Evolutionary conservation across 371 early-diverging fungal species (phyloP).

Genomic region (Fennellomyces sp.): DNA sequence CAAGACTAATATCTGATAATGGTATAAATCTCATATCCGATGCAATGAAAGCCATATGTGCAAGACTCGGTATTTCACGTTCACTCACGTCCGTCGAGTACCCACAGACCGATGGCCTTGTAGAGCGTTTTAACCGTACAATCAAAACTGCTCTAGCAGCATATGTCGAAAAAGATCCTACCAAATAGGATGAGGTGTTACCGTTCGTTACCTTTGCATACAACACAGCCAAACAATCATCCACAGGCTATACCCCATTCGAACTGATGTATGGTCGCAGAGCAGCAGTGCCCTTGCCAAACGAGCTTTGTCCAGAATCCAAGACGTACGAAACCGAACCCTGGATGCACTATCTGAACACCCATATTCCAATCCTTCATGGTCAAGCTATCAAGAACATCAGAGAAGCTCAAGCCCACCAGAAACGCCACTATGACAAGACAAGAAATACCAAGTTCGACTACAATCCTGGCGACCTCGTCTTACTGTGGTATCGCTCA

Average conservation of each 20-base stretch:
- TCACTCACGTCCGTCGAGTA: conserved; percentile 16
- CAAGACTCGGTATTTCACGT: conserved; percentile 5
- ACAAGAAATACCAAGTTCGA: neutral
- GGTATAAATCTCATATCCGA: conserved; percentile 10
- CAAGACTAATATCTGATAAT: conserved; percentile 15
- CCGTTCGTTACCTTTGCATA: conserved; percentile 16
- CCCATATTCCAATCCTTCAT: conserved; percentile 13
- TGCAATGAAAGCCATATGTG: conserved; percentile 11
- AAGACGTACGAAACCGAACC: neutral
- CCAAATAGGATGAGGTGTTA: conserved; percentile 13
- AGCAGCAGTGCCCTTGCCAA: neutral
- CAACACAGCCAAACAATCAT: conserved; percentile 21
- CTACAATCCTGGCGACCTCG: neutral
- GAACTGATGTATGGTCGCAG: conserved; percentile 17
- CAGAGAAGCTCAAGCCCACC: conserved; percentile 17
- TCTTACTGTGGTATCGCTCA: too few species aligned
- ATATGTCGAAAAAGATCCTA: conserved; percentile 1
- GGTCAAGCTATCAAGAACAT: conserved; percentile 1
- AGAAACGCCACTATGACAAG: conserved; percentile 9
- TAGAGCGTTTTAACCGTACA: conserved; percentile 20
- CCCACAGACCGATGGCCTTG: conserved; percentile 20
- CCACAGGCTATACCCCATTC: conserved; percentile 15
- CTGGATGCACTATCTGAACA: conserved; percentile 16
- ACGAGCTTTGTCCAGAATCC: neutral
- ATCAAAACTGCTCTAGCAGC: conserved; percentile 13